These are phyloP conservation scores for Musa beccarii DNA, from an alignment of 176 grass and related monocot species.

Conservation along the genomic window DNA sequence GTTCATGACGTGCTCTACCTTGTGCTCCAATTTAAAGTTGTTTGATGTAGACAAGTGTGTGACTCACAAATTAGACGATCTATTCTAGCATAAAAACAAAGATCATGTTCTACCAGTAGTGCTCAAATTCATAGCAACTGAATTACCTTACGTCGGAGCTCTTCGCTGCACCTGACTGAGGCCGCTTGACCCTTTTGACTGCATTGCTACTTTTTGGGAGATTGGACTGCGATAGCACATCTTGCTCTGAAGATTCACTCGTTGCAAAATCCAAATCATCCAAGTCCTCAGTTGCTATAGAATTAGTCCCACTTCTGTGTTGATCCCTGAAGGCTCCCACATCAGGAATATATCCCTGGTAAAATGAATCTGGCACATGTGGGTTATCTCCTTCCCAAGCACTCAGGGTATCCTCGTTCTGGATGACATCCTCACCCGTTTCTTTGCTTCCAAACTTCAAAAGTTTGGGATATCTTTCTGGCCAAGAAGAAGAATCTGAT, in stretches of 20 bases:
- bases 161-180: conserved; percentile 34
- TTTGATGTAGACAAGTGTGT: too few species aligned
- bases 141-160: conserved; percentile 40
- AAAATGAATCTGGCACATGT: conserved; percentile 39
- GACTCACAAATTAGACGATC: too few species aligned
- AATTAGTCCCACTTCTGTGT: conserved; percentile 32
- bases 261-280: conserved; percentile 39
- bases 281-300: conserved; percentile 32
- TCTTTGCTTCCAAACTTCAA: conserved; percentile 5
- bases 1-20: conserved; percentile 5
- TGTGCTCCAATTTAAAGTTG: neutral
- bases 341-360: conserved; percentile 45
- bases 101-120: neutral
- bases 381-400: conserved; percentile 23
- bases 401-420: conserved; percentile 33
- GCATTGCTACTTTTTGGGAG: conserved; percentile 31
- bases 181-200: conserved; percentile 46
- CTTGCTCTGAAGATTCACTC: conserved; percentile 61
- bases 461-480: conserved; percentile 20
- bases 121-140: neutral
- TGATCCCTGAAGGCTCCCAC: conserved; percentile 19
- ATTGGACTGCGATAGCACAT: conserved; percentile 34
- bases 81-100: too few species aligned
- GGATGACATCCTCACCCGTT: conserved; percentile 16
- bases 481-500: conserved; percentile 12